Evolutionary conservation across 345 rosid species (phyloP).

Genomic region (Brassica incana): DNA sequence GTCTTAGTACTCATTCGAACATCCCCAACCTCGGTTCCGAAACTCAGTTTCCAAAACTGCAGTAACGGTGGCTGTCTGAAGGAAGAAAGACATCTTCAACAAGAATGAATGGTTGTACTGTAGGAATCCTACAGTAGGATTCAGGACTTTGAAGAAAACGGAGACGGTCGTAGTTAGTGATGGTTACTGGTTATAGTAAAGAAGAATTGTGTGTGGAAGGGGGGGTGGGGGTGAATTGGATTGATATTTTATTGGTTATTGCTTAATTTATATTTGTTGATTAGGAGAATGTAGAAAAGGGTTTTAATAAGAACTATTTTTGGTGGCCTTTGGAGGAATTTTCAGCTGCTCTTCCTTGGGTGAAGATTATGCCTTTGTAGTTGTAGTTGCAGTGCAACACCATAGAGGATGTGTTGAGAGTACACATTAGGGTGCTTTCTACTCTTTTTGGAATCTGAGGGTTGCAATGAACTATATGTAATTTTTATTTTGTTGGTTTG

Average conservation of each 20-base stretch:
- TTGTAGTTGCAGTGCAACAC: constrained; percentile 11
- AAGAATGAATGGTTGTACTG: constrained; percentile 51
- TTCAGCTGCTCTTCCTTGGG: constrained; percentile 21
- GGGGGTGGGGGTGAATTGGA: not conserved
- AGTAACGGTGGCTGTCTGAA: constrained; percentile 46
- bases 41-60: not conserved
- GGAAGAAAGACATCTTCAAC: constrained; percentile 55
- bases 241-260: not conserved
- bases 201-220: constrained; percentile 7
- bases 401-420: constrained; percentile 22
- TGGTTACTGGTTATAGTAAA: constrained; percentile 30
- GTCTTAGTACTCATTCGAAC: constrained; percentile 22
- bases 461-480: constrained; percentile 17
- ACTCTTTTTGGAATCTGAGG: constrained; percentile 15
- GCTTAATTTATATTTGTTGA: constrained; percentile 6
- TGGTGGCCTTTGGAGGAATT: constrained; percentile 9
- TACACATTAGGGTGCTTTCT: constrained; percentile 25
- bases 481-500: not conserved
- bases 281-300: not conserved
- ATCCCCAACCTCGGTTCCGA: not conserved
- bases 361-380: constrained; percentile 1
- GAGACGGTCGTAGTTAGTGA: constrained; percentile 8
- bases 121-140: not conserved
- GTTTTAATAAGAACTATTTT: not conserved
- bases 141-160: constrained; percentile 8